Evolutionary conservation across 1,139 yeast genomes (phyloP), one percentile per base, ranked within the genome.

Genomic region (Taphrina deformans): DNA sequence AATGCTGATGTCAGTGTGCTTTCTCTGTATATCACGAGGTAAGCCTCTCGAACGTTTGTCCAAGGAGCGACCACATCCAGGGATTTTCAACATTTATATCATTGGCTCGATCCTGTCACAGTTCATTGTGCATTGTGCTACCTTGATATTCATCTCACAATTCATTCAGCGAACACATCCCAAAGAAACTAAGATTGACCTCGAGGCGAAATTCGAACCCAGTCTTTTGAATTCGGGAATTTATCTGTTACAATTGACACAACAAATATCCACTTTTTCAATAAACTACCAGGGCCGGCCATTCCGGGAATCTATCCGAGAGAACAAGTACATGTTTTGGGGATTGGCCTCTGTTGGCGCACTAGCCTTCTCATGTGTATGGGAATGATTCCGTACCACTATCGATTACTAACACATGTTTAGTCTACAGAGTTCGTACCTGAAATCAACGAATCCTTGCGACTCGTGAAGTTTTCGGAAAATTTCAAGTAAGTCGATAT

Each of bases 91-190:
- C 77, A 82, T 81, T 69, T 93, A 93, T 78, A 93, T 92, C 72
- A 92, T 93, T 97, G 99, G 99, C 2, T 92, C 98, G 0, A 92
- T 93, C 71, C 80, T 93, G 71, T 96, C 97, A 46, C 99, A 93
- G 78, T 95, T 93, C 82, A 96, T 96, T 16, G 85, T 93, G 70
- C 99, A 93, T 75, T 87, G 93, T 71, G 78, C 81, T 53, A 85
- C 97, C 5, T 83, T 93, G 79, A 78, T 93, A 68, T 91, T 90
- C 75, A 85, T 93, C 70, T 88, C 96, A 21, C 78, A 81, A 65
- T 95, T 89, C 76, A 92, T 91, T 58, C 91, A 92, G 75, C 81
- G 83, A 68, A 79, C 90, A 70, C 99, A 93, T 16, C 56, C 55
- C 10, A 62, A 62, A 35, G 65, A 58, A 31, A n/a, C 50, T 16